These are phyloP conservation scores for Macaranga tanarius DNA, from an alignment of 441 rosid genomes.

Conservation along the genomic window DNA sequence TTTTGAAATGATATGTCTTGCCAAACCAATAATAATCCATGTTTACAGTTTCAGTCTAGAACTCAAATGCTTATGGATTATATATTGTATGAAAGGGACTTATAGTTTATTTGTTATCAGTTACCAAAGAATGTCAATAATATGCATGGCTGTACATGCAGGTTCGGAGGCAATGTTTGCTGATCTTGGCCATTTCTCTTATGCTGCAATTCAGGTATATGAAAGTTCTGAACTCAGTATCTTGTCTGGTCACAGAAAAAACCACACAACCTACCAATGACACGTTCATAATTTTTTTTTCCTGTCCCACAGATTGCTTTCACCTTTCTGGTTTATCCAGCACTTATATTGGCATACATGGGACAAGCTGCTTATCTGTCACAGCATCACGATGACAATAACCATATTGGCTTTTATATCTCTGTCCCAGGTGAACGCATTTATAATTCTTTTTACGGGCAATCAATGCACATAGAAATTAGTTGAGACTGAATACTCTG, in stretches of 20 bases:
- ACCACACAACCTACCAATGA: background rate
- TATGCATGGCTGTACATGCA: conserved; percentile 37
- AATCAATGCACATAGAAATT: conserved; percentile 5
- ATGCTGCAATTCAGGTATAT: conserved; percentile 78
- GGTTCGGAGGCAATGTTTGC: conserved; percentile 99
- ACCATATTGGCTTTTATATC: conserved; percentile 74
- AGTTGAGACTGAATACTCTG: background rate
- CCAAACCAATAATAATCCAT: background rate
- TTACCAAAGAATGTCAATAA: conserved; percentile 5
- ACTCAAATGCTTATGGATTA: background rate
- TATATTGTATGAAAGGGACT: background rate
- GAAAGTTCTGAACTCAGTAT: background rate
- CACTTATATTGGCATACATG: conserved; percentile 92
- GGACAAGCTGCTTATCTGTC: conserved; percentile 98
- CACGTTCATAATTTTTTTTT: conserved; percentile 15
- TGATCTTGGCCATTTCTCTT: conserved; percentile 98
- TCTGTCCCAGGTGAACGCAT: conserved; percentile 76
- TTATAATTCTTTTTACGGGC: background rate
- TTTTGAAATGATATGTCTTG: background rate
- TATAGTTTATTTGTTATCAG: conserved; percentile 2
- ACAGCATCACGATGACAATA: conserved; percentile 57
- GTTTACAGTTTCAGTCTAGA: background rate
- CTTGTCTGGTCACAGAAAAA: conserved; percentile 3
- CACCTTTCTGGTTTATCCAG: conserved; percentile 92
- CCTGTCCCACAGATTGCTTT: conserved; percentile 75